phyloP scores from a whole-genome alignment of 495 filamentous ascomycete genomes.

The Acidomyces sp. region DNA sequence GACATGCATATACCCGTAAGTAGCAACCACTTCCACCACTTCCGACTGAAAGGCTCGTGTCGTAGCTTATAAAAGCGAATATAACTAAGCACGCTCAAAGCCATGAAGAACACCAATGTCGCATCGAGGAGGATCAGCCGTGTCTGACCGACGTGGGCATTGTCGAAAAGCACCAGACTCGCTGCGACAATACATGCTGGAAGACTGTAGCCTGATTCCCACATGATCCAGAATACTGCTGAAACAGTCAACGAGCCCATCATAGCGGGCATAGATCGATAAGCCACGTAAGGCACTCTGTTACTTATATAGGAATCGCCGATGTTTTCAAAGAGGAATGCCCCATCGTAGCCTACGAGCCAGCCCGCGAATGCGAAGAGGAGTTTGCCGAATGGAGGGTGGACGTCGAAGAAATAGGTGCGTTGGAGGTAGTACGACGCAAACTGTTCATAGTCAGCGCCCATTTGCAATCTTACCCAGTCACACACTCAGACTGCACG shows the following conservation, averaged over 20 bases:
- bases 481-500: background rate
- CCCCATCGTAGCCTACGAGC: constrained; percentile 87
- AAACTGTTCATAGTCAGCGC: constrained; percentile 43
- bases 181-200: constrained; percentile 82
- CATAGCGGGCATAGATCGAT: constrained; percentile 83
- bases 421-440: constrained; percentile 93
- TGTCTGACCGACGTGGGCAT: constrained; percentile 95
- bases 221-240: constrained; percentile 95
- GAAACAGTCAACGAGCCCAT: constrained; percentile 86
- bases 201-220: constrained; percentile 95
- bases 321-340: constrained; percentile 98
- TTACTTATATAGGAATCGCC: constrained; percentile 96
- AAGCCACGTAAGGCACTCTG: constrained; percentile 92
- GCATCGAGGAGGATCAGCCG: constrained; percentile 90
- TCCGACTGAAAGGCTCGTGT: constrained; percentile 75
- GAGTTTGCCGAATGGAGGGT: constrained; percentile 89
- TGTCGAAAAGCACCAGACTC: constrained; percentile 84
- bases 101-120: constrained; percentile 89
- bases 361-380: constrained; percentile 89
- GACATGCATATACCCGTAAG: constrained; percentile 86
- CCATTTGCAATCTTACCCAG: background rate
- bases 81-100: constrained; percentile 82
- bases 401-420: constrained; percentile 99
- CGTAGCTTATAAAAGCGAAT: constrained; percentile 96
- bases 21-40: constrained; percentile 99